phyloP scores from a whole-genome alignment of 164 flowering plant species.

The Nymphaea colorata region DNA sequence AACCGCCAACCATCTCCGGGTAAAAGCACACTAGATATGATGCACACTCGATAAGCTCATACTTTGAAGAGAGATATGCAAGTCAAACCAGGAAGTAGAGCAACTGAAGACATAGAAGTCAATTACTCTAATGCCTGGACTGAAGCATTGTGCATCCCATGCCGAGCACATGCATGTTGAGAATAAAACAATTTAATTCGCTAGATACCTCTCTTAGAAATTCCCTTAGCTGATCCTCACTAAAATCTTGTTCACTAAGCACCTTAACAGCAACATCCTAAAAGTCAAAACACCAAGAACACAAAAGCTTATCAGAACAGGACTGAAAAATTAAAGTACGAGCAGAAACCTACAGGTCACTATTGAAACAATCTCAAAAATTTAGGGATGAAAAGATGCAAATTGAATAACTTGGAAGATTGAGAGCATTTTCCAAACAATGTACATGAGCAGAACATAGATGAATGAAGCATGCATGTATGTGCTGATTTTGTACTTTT shows the following conservation, averaged over 20 bases:
- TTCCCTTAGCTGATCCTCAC: slow-evolving; percentile 77
- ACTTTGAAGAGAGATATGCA: too few relatives aligned
- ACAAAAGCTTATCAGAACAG: not conserved
- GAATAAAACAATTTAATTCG: not conserved
- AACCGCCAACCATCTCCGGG: not conserved
- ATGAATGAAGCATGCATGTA: too few relatives aligned
- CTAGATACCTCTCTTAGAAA: slow-evolving; percentile 75
- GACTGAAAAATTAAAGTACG: not conserved
- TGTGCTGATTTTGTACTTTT: too few relatives aligned
- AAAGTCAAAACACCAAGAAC: slow-evolving; percentile 10
- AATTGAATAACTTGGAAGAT: not conserved
- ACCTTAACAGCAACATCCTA: slow-evolving; percentile 99
- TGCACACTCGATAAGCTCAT: too few relatives aligned
- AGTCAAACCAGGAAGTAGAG: too few relatives aligned
- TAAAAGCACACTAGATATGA: too few relatives aligned
- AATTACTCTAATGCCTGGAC: too few relatives aligned
- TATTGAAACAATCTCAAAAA: not conserved
- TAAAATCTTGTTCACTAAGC: slow-evolving; percentile 70
- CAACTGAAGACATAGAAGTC: too few relatives aligned
- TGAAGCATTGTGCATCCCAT: too few relatives aligned
- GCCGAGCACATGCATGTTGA: too few relatives aligned
- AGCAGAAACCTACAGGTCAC: slow-evolving; percentile 1
- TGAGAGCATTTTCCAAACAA: not conserved
- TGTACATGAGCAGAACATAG: too few relatives aligned
- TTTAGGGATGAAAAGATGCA: not conserved